Conservation (phyloP, 805 yeast genomes). For the Zygosaccharomyces siamensis region DNA sequence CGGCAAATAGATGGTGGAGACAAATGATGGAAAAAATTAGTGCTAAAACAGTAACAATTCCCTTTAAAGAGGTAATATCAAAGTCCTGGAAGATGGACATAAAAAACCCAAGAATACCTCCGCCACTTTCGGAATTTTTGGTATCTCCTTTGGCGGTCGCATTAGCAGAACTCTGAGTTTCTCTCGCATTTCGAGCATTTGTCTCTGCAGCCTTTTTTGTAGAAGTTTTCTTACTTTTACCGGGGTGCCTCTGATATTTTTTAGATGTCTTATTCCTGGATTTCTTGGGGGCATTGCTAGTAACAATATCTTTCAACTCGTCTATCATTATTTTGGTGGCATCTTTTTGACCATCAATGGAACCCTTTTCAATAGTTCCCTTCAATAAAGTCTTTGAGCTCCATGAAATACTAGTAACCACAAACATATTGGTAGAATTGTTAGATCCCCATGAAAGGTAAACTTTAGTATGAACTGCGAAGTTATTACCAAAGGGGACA, state of each 20-base stretch:
- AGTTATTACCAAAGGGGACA: constrained; percentile 69
- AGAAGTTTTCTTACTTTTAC: constrained; percentile 6
- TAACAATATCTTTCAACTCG: constrained; percentile 36
- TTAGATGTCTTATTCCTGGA: constrained; percentile 12
- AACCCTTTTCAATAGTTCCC: constrained; percentile 69
- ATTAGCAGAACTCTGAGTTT: neutral
- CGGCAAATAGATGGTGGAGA: constrained; percentile 8
- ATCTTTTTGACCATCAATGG: constrained; percentile 69
- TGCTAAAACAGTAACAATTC: constrained; percentile 11
- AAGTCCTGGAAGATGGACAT: constrained; percentile 12
- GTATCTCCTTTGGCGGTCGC: neutral
- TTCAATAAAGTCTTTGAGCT: constrained; percentile 72
- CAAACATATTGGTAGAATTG: constrained; percentile 49
- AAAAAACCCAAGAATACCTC: constrained; percentile 4
- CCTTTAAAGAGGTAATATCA: constrained; percentile 20
- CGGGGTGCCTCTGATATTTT: constrained; percentile 10
- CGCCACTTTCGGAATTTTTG: neutral
- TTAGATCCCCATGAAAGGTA: constrained; percentile 58
- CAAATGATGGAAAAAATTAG: constrained; percentile 11
- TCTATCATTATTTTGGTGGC: constrained; percentile 44
- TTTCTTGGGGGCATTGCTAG: constrained; percentile 20
- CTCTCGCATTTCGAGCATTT: constrained; percentile 5
- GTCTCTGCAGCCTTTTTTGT: constrained; percentile 9
- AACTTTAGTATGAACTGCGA: constrained; percentile 55
- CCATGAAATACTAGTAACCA: constrained; percentile 63